Evolutionary conservation across 169 alveolate species (phyloP), one percentile per base, ranked within the genome.

Genomic region (Plasmodium knowlesi): DNA sequence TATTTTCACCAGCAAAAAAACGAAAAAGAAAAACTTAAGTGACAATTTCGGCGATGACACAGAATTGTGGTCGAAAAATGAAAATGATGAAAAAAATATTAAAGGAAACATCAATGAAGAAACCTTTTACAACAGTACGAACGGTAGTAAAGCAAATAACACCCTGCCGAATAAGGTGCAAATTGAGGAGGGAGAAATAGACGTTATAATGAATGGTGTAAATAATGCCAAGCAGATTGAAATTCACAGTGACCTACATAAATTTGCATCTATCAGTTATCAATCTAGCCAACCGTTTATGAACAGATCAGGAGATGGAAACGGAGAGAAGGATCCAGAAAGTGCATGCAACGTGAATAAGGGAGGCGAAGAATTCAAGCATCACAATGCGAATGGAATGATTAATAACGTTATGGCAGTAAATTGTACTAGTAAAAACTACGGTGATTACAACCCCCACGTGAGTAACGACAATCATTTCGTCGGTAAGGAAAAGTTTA

Each of bases 11-110:
- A 79, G 53, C 71, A 89, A 89, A 72, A 85, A 72, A 73, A 28
- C 43, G 28, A 85, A 74, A 41, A 89, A 89, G 74, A 89, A 89
- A 89, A 89, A 89, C 73, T 25, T 89, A 28, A 79, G 82, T 79
- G 89, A 89, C 73, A 89, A 89, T 89, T 89, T 89, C 46, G 89
- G 39, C 71, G 61, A 79, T 89, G 82, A 79, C 73, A 46, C 90
- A 57, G 94, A 89, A 78, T 89, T 89, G 71, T 89, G 94, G 94
- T 28, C 88, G 9, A 89, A 89, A 25, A 79, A 32, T 80, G 94
- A 78, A 78, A 89, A 57, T 78, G 50, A 41, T 10, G 73, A 78
- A 19, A 85, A 74, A 34, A 53, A 85, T 76, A 14, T 10, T 43
- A 50, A 22, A 25, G 22, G 34, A n/a, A 73, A 34, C n/a, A 9